Percentiles rank a stretch among this genome's conserved stretches.
phyloP scores from a whole-genome alignment of 805 yeast genomes.

The Wickerhamiella sorbophila region DNA sequence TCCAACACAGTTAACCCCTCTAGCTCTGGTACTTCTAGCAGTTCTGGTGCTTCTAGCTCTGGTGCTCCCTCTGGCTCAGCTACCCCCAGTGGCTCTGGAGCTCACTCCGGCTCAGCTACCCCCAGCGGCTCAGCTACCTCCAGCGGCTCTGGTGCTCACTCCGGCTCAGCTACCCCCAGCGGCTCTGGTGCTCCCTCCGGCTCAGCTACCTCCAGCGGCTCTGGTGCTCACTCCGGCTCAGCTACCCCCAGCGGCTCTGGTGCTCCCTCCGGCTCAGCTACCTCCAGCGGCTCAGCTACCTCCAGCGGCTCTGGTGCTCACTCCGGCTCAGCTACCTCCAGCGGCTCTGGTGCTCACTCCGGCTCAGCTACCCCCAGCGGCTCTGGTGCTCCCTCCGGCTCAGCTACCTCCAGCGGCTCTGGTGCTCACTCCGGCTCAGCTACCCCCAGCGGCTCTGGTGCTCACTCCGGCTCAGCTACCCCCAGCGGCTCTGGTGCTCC shows the following conservation, averaged over 20 bases:
- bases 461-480: no score
- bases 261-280: background rate
- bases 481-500: background rate
- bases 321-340: slow-evolving; percentile 4
- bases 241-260: no score
- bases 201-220: background rate
- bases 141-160: no score
- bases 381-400: no score
- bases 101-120: slow-evolving; percentile 42
- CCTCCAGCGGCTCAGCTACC: background rate
- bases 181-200: background rate
- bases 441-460: background rate
- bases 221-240: background rate
- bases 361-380: no score
- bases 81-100: background rate
- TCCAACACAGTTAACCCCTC: no score
- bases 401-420: no score
- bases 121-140: slow-evolving; percentile 41
- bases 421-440: slow-evolving; percentile 6
- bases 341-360: slow-evolving; percentile 5
- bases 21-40: no score
- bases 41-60: background rate
- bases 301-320: slow-evolving; percentile 3
- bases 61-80: background rate
- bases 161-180: background rate